Percentiles rank a stretch among this genome's conserved stretches.
These are phyloP conservation scores for Cryptosporidium meleagridis DNA, from an alignment of 169 alveolate genomes.

Conservation along the genomic window DNA sequence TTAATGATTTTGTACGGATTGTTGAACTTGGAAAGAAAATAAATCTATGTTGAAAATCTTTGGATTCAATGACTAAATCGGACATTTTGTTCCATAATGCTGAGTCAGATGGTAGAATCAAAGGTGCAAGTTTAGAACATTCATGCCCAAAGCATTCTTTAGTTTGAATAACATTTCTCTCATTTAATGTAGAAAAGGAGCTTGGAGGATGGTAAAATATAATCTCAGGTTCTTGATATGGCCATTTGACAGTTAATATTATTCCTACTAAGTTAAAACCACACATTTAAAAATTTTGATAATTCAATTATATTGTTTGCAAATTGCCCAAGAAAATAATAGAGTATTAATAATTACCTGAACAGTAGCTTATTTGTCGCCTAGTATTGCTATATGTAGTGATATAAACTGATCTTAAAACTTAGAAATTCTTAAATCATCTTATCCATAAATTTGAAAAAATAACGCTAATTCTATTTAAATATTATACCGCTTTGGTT, in stretches of 20 bases:
- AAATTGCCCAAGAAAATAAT: background rate
- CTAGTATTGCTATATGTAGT: background rate
- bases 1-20: background rate
- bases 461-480: too few relatives aligned
- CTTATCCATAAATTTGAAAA: background rate
- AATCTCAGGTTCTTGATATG: slow-evolving; percentile 71
- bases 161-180: background rate
- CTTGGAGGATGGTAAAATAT: slow-evolving; percentile 19
- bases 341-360: background rate
- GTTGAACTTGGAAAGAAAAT: slow-evolving; percentile 30
- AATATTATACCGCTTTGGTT: background rate
- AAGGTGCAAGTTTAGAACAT: slow-evolving; percentile 62
- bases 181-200: background rate
- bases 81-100: slow-evolving; percentile 52
- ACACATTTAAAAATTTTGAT: background rate
- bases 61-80: slow-evolving; percentile 60
- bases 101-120: slow-evolving; percentile 59
- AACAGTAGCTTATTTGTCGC: background rate
- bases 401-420: background rate
- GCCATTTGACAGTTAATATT: slow-evolving; percentile 59
- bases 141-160: slow-evolving; percentile 47
- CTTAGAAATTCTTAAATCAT: background rate
- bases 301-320: background rate
- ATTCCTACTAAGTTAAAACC: slow-evolving; percentile 32
- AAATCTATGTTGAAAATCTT: slow-evolving; percentile 28